phyloP scores from a whole-genome alignment of 2,329 filamentous ascomycete genomes.

The Aspergillus oerlinghausenensis region DNA sequence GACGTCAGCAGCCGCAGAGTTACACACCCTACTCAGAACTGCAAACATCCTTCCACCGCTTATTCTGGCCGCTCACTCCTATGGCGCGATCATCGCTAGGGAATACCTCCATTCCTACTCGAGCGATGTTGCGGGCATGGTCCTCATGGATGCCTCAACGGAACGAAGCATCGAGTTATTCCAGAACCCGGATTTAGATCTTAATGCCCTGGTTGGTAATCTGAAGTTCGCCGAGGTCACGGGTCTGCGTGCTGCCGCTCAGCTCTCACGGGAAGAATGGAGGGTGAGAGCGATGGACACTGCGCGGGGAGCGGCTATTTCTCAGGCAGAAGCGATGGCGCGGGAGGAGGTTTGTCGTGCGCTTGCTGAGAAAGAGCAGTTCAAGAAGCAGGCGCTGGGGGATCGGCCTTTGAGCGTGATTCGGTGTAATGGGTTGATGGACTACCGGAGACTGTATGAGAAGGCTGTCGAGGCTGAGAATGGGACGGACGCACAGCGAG shows the following conservation, averaged over 20 bases:
- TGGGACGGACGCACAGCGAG: slow-evolving; percentile 28
- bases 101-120: slow-evolving; percentile 34
- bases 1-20: slow-evolving; percentile 25
- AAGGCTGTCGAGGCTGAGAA: slow-evolving; percentile 29
- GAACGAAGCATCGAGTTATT: slow-evolving; percentile 31
- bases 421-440: slow-evolving; percentile 27
- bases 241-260: slow-evolving; percentile 23
- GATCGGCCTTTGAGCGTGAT: slow-evolving; percentile 33
- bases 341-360: slow-evolving; percentile 22
- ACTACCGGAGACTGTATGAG: slow-evolving; percentile 32
- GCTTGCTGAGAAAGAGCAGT: slow-evolving; percentile 29
- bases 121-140: slow-evolving; percentile 31
- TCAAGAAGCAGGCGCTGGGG: slow-evolving; percentile 22
- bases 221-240: slow-evolving; percentile 30
- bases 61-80: slow-evolving; percentile 37
- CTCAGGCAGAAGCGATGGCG: slow-evolving; percentile 18
- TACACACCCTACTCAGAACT: slow-evolving; percentile 25
- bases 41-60: slow-evolving; percentile 23
- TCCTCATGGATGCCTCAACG: slow-evolving; percentile 34
- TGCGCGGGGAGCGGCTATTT: slow-evolving; percentile 16
- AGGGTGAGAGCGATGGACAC: slow-evolving; percentile 27
- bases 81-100: slow-evolving; percentile 37
- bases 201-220: slow-evolving; percentile 26
- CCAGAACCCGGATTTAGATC: slow-evolving; percentile 26
- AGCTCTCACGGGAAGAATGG: slow-evolving; percentile 33